Conservation (phyloP, 495 filamentous ascomycete genomes). For the Xylaria grammica region DNA sequence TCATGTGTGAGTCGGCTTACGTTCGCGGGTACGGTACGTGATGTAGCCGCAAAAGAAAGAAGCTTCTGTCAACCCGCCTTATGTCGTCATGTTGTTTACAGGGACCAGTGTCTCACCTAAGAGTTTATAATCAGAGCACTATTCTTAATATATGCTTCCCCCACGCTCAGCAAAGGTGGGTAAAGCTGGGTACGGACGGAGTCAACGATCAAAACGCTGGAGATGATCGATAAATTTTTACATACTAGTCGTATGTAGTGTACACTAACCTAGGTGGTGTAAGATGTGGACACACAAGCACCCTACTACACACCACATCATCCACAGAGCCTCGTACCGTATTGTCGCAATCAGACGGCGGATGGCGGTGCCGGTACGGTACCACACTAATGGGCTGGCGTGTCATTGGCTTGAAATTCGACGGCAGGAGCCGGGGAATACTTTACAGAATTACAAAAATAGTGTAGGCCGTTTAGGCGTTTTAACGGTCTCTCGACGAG, state of each 20-base stretch:
- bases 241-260: background rate
- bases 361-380: conserved; percentile 24
- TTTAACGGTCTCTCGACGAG: conserved; percentile 15
- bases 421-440: conserved; percentile 14
- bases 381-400: conserved; percentile 19
- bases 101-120: conserved; percentile 22
- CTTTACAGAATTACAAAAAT: conserved; percentile 18
- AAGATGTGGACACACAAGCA: conserved; percentile 1
- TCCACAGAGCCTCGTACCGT: background rate
- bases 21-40: background rate
- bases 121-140: conserved; percentile 14
- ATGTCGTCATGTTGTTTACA: background rate
- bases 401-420: conserved; percentile 21
- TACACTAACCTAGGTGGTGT: too few relatives aligned
- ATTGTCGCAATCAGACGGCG: background rate
- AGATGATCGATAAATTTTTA: background rate
- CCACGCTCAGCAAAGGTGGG: conserved; percentile 11
- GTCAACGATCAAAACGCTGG: background rate
- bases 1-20: conserved; percentile 13
- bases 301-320: background rate
- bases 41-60: conserved; percentile 4
- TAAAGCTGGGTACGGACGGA: conserved; percentile 8
- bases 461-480: conserved; percentile 18
- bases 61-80: conserved; percentile 4
- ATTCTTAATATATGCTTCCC: conserved; percentile 8